Percentiles rank a stretch among this genome's conserved stretches.
Evolutionary conservation across 169 alveolate genomes (phyloP).

Genomic region (Plasmodium gonderi): DNA sequence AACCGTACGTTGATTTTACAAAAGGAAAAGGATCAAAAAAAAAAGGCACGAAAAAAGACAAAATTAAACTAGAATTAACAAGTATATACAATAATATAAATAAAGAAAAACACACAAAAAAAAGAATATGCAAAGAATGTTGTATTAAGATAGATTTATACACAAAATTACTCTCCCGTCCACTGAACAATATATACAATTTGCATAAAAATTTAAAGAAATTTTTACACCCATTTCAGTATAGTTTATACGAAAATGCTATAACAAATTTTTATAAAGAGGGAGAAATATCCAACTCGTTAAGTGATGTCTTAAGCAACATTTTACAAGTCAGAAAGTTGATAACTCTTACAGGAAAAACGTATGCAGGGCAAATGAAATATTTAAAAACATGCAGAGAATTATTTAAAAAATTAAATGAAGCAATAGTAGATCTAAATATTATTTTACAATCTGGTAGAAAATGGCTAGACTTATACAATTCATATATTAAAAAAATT

Average conservation of each 20-base stretch:
- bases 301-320: conserved; percentile 43
- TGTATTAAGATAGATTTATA: conserved; percentile 66
- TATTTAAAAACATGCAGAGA: conserved; percentile 70
- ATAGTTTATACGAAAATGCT: conserved; percentile 65
- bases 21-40: conserved; percentile 20
- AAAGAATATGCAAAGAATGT: conserved; percentile 72
- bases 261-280: conserved; percentile 50
- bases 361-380: conserved; percentile 69
- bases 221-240: conserved; percentile 65
- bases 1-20: conserved; percentile 61
- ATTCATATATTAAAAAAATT: conserved; percentile 47
- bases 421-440: conserved; percentile 63
- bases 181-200: conserved; percentile 56
- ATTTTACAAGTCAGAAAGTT: conserved; percentile 47
- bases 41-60: conserved; percentile 63
- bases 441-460: conserved; percentile 65
- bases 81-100: conserved; percentile 64
- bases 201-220: conserved; percentile 54
- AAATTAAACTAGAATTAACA: conserved; percentile 48
- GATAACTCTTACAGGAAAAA: conserved; percentile 60
- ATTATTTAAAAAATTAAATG: conserved; percentile 34
- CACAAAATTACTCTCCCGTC: conserved; percentile 52
- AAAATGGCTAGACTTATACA: conserved; percentile 56
- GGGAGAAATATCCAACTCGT: conserved; percentile 44
- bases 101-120: conserved; percentile 73